Conservation (phyloP, 2,329 filamentous ascomycete species). For the Alternaria atra region DNA sequence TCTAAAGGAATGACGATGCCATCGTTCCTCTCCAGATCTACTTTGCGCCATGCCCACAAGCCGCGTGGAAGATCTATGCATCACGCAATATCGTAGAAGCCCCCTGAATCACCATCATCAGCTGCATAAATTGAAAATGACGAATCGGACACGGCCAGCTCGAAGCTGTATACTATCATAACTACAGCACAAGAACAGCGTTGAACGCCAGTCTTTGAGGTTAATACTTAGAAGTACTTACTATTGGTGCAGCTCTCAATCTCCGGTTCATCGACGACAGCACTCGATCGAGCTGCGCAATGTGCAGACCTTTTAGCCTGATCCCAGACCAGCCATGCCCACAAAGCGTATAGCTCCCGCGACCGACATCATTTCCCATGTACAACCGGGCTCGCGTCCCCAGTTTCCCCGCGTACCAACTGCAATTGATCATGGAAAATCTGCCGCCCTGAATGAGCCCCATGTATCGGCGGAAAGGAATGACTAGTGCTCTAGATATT, state of each 20-base stretch:
- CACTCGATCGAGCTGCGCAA: background rate
- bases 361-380: conserved; percentile 21
- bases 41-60: background rate
- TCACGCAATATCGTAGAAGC: background rate
- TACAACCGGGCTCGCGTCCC: conserved; percentile 22
- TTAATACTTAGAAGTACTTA: background rate
- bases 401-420: conserved; percentile 24
- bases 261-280: conserved; percentile 3
- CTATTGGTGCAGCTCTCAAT: background rate
- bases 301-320: conserved; percentile 38
- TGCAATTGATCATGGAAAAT: conserved; percentile 21
- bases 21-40: background rate
- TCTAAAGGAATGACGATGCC: conserved; percentile 5
- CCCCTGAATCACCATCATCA: background rate
- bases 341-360: conserved; percentile 29
- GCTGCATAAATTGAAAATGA: background rate
- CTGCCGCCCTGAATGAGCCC: conserved; percentile 4
- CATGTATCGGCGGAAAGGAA: conserved; percentile 25
- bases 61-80: background rate
- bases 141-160: background rate
- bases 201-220: background rate
- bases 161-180: background rate
- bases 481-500: conserved; percentile 10
- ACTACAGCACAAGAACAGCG: background rate
- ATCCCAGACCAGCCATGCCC: conserved; percentile 22